Percentiles rank a stretch among this genome's conserved stretches.
These are phyloP conservation scores for Fusarium sp. DNA, from an alignment of 2,329 filamentous ascomycete genomes.

Conservation along the genomic window DNA sequence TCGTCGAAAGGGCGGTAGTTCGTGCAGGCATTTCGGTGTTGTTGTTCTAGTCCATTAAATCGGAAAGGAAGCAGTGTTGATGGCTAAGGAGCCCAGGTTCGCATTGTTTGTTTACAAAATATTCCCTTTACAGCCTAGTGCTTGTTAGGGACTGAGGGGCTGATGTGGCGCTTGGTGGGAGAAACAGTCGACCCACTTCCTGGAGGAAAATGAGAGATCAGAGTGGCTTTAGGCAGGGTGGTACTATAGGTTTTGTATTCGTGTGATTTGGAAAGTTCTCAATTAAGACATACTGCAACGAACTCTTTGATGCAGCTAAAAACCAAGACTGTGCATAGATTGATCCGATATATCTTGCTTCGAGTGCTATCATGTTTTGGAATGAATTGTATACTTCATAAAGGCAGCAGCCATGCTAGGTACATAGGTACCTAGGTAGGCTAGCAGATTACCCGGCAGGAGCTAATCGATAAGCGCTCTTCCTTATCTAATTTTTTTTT, in stretches of 20 bases:
- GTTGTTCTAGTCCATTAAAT: slow-evolving; percentile 11
- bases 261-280: background rate
- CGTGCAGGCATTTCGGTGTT: slow-evolving; percentile 60
- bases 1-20: slow-evolving; percentile 59
- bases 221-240: background rate
- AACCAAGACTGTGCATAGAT: background rate
- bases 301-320: background rate
- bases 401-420: background rate
- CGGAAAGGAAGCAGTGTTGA: slow-evolving; percentile 7
- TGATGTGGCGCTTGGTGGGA: background rate
- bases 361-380: background rate
- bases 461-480: slow-evolving; percentile 18
- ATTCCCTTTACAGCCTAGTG: slow-evolving; percentile 48
- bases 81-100: slow-evolving; percentile 17
- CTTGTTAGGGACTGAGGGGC: slow-evolving; percentile 12
- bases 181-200: background rate
- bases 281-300: background rate
- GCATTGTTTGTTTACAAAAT: slow-evolving; percentile 48
- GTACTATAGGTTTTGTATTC: background rate
- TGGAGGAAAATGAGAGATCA: background rate
- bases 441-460: background rate
- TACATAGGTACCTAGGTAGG: too few relatives aligned
- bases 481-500: slow-evolving; percentile 27
- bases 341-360: background rate
- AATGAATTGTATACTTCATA: background rate